Conservation (phyloP, 495 filamentous ascomycete species). For the Talaromyces nanjingensis region DNA sequence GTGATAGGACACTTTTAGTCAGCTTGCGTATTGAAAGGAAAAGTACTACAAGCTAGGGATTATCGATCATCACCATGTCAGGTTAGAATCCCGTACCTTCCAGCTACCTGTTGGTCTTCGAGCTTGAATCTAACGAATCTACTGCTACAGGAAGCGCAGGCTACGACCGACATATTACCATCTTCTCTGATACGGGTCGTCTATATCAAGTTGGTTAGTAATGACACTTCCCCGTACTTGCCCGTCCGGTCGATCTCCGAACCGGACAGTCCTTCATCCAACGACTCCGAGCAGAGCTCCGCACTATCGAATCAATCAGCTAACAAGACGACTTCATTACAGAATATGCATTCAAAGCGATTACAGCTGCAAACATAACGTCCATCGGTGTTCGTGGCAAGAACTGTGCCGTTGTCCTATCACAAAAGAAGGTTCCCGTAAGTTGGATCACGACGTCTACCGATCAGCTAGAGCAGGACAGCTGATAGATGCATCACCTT, state of each 20-base stretch:
- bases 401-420: constrained; percentile 91
- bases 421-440: constrained; percentile 99
- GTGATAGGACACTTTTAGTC: not conserved
- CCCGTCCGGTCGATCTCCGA: not conserved
- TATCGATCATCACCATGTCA: constrained; percentile 30
- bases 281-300: not conserved
- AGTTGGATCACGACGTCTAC: constrained; percentile 27
- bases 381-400: constrained; percentile 94
- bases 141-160: constrained; percentile 73
- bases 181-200: constrained; percentile 97
- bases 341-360: constrained; percentile 99
- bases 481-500: not conserved
- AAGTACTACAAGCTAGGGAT: constrained; percentile 10
- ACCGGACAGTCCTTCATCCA: not conserved
- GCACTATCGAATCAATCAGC: constrained; percentile 4
- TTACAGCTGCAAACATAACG: constrained; percentile 97
- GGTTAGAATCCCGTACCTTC: constrained; percentile 21
- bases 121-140: constrained; percentile 24
- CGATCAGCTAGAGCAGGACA: constrained; percentile 12
- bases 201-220: constrained; percentile 98
- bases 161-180: constrained; percentile 98
- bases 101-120: constrained; percentile 9
- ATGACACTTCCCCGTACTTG: not conserved
- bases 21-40: not conserved
- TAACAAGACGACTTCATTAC: constrained; percentile 9